These are phyloP conservation scores for Xylaria sp. DNA, from an alignment of 2,329 filamentous ascomycete species.

Conservation along the genomic window DNA sequence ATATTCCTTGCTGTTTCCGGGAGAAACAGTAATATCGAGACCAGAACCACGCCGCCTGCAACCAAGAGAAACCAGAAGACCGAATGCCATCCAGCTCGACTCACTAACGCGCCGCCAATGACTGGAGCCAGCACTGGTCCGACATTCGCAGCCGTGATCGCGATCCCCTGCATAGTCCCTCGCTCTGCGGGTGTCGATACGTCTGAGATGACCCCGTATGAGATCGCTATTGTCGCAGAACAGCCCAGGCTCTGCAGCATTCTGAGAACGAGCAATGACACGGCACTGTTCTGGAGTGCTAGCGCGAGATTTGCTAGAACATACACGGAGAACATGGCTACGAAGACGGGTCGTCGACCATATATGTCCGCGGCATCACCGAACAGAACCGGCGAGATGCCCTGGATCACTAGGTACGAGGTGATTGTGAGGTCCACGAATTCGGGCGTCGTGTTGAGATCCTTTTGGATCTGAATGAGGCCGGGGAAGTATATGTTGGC, in stretches of 20 bases:
- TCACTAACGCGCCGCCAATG: constrained; percentile 14
- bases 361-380: constrained; percentile 35
- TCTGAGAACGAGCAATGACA: constrained; percentile 12
- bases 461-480: not conserved
- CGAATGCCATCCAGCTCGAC: constrained; percentile 15
- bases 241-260: constrained; percentile 18
- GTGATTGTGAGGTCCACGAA: not conserved
- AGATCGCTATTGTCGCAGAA: constrained; percentile 14
- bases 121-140: constrained; percentile 12
- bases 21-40: constrained; percentile 16
- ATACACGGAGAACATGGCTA: constrained; percentile 35
- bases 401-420: not conserved
- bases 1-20: constrained; percentile 33
- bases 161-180: constrained; percentile 13
- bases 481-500: constrained; percentile 6
- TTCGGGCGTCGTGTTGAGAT: constrained; percentile 11
- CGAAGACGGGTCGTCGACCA: constrained; percentile 38
- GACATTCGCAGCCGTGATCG: constrained; percentile 8
- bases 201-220: constrained; percentile 22
- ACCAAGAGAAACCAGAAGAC: constrained; percentile 23
- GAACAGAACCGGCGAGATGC: not conserved
- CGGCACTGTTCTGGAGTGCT: constrained; percentile 12
- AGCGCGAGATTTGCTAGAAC: constrained; percentile 30
- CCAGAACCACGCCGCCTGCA: constrained; percentile 1
- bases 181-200: constrained; percentile 20